phyloP scores from a whole-genome alignment of 371 early-diverging fungal species.

The Mortierella sp. region DNA sequence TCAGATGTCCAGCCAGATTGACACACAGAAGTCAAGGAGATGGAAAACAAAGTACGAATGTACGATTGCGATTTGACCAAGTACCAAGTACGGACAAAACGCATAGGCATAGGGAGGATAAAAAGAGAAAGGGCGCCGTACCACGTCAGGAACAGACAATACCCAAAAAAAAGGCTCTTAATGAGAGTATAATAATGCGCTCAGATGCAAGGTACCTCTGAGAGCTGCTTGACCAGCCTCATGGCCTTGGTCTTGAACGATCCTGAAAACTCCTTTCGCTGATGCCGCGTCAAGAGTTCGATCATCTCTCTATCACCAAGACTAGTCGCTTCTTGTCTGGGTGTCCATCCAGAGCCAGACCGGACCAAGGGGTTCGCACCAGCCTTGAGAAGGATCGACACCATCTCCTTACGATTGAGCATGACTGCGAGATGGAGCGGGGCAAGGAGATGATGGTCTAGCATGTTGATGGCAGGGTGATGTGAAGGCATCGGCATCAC shows the following conservation, averaged over 20 bases:
- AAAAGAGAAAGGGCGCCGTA: conserved; percentile 2
- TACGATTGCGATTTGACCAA: no score
- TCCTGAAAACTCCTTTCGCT: conserved; percentile 40
- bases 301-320: conserved; percentile 41
- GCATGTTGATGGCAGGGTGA: conserved; percentile 41
- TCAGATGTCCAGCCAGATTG: no score
- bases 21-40: no score
- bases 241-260: conserved; percentile 44
- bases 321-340: conserved; percentile 48
- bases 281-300: conserved; percentile 38
- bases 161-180: not conserved
- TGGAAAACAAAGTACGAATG: no score
- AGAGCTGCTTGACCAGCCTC: conserved; percentile 49
- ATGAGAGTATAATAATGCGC: no score
- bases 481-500: no score
- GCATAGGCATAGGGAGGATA: no score
- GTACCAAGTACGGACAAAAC: no score
- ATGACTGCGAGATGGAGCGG: conserved; percentile 55
- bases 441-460: conserved; percentile 47
- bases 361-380: conserved; percentile 52
- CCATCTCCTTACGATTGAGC: conserved; percentile 45
- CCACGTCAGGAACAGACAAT: not conserved
- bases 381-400: conserved; percentile 34
- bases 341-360: conserved; percentile 50
- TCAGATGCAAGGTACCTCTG: conserved; percentile 12